Conservation (phyloP, 768 basidiomycete genomes). For the Mycena pura region DNA sequence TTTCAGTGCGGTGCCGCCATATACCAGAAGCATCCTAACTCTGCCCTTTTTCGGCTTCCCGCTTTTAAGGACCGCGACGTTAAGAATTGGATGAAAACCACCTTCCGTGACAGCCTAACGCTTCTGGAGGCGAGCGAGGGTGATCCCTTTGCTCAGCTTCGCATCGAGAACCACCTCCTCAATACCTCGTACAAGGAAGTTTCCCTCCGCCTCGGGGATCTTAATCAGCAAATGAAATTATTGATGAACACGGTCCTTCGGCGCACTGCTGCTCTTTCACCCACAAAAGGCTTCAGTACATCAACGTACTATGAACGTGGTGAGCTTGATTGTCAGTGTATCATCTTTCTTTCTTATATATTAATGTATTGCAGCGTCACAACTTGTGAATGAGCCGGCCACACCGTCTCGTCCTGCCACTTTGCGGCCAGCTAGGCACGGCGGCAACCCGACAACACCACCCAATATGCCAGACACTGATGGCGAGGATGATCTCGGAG, state of each 20-base stretch:
- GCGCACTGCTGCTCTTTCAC: slow-evolving; percentile 24
- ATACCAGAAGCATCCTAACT: slow-evolving; percentile 30
- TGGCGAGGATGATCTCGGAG: too few relatives aligned
- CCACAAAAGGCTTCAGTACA: slow-evolving; percentile 20
- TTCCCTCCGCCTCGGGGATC: neutral
- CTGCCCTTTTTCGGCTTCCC: slow-evolving; percentile 35
- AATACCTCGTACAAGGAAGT: slow-evolving; percentile 10
- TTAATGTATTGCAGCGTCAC: neutral
- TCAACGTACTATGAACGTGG: slow-evolving; percentile 6
- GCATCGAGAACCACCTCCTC: slow-evolving; percentile 31
- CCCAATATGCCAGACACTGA: too few relatives aligned
- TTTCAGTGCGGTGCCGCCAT: slow-evolving; percentile 34
- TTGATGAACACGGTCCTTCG: slow-evolving; percentile 8
- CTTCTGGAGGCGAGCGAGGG: slow-evolving; percentile 27
- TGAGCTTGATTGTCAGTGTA: neutral
- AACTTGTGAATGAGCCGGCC: too few relatives aligned
- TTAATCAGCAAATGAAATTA: neutral
- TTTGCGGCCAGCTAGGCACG: too few relatives aligned
- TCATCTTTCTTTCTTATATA: neutral
- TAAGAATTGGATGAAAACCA: slow-evolving; percentile 33
- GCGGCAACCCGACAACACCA: too few relatives aligned
- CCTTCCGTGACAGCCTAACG: slow-evolving; percentile 29
- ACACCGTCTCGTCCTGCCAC: too few relatives aligned
- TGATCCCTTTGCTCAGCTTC: slow-evolving; percentile 25
- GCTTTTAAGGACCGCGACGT: slow-evolving; percentile 34